These are phyloP conservation scores for Eragrostis curvula DNA, from an alignment of 176 grass and related monocot genomes.

Conservation along the genomic window DNA sequence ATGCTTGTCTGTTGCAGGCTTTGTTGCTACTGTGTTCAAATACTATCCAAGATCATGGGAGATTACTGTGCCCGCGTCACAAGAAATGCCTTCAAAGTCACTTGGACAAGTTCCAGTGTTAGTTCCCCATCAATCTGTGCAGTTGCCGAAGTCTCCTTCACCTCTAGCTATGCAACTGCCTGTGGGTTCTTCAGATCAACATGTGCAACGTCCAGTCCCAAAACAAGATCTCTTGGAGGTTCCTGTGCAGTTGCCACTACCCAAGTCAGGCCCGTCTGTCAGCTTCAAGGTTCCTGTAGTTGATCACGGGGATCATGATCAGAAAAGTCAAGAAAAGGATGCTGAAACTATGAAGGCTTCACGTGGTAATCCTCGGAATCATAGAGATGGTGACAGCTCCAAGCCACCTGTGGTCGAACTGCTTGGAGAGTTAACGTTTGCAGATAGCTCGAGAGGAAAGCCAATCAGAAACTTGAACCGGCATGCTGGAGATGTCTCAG, in stretches of 20 bases:
- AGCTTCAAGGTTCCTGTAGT: not conserved
- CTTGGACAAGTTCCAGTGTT: conserved; percentile 9
- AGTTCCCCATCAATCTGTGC: conserved; percentile 2
- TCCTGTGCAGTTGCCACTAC: conserved; percentile 11
- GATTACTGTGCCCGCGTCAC: not conserved
- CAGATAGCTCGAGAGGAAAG: conserved; percentile 20
- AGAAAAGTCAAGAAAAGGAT: conserved; percentile 29
- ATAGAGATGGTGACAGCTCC: conserved; percentile 9
- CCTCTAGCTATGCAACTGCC: not conserved
- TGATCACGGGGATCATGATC: not conserved
- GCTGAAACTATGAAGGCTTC: not conserved
- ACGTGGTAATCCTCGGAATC: not conserved
- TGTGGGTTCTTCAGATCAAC: not conserved
- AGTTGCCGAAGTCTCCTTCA: not conserved
- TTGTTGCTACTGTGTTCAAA: conserved; percentile 36
- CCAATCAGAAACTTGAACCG: conserved; percentile 7
- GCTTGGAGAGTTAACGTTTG: conserved; percentile 49
- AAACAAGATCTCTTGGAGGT: conserved; percentile 1
- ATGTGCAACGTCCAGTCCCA: not conserved
- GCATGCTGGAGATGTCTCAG: conserved; percentile 25
- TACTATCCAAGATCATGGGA: conserved; percentile 33
- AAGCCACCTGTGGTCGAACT: conserved; percentile 45
- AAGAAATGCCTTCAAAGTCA: not conserved
- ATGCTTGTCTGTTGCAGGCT: conserved; percentile 34
- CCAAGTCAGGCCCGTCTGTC: conserved; percentile 8